Evolutionary conservation across 148 eudicot genomes (phyloP).

Genomic region (Rhododendron ferrugineum): DNA sequence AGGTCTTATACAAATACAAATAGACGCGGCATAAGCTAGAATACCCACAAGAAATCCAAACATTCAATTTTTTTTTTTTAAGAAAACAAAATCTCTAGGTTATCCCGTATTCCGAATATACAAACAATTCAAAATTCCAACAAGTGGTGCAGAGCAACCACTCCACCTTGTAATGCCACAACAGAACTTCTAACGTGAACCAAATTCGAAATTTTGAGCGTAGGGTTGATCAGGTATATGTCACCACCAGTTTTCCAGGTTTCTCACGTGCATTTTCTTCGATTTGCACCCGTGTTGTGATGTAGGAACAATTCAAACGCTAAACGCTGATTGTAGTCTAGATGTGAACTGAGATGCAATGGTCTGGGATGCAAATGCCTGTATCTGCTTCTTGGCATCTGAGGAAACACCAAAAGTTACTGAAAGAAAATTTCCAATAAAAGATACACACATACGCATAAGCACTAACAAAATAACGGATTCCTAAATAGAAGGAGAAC

Average conservation of each 20-base stretch:
- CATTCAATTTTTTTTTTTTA: not conserved
- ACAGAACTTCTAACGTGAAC: not conserved
- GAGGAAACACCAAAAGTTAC: conserved; percentile 17
- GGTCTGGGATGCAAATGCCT: conserved; percentile 90
- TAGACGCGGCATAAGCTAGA: not conserved
- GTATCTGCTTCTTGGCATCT: conserved; percentile 99
- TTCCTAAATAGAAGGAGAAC: not conserved
- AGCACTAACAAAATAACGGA: not conserved
- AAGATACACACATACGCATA: not conserved
- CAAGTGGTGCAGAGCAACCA: not conserved
- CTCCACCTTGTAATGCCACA: not conserved
- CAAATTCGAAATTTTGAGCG: conserved; percentile 1
- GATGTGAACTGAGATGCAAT: conserved; percentile 78
- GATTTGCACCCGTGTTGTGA: not conserved
- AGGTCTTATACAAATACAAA: not conserved
- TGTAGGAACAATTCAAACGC: conserved; percentile 41
- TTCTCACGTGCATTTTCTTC: not conserved
- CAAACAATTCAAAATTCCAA: not conserved
- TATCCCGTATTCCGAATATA: not conserved
- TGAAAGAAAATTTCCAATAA: not conserved
- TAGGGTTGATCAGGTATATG: not conserved
- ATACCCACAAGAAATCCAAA: not conserved
- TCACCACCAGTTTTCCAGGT: conserved; percentile 8
- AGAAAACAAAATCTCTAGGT: not conserved
- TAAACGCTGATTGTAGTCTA: conserved; percentile 78